Conservation (phyloP, 2,329 filamentous ascomycete species). For the Orbilia oligospora region DNA sequence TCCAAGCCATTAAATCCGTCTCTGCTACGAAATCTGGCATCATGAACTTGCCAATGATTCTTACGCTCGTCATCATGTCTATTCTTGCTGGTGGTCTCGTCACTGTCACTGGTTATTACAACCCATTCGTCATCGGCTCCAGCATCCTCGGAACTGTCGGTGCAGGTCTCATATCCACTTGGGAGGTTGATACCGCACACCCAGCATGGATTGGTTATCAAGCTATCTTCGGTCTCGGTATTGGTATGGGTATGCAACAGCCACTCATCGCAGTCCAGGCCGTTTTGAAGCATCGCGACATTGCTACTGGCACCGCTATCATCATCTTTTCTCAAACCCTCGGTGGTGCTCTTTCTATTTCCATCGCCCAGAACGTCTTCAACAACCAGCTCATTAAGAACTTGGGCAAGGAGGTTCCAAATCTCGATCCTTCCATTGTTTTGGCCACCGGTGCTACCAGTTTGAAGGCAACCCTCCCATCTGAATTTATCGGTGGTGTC, state of each 20-base stretch:
- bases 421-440: conserved; percentile 70
- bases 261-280: conserved; percentile 70
- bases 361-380: conserved; percentile 70
- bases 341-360: conserved; percentile 69
- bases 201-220: conserved; percentile 72
- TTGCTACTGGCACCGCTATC: conserved; percentile 68
- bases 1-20: conserved; percentile 68
- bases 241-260: conserved; percentile 69
- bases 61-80: conserved; percentile 69
- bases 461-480: conserved; percentile 68
- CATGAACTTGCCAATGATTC: conserved; percentile 68
- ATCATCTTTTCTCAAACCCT: conserved; percentile 70
- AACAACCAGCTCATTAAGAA: conserved; percentile 67
- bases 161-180: conserved; percentile 68
- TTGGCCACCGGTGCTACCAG: conserved; percentile 72
- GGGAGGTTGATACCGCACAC: conserved; percentile 66
- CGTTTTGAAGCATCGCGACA: conserved; percentile 68
- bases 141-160: conserved; percentile 64
- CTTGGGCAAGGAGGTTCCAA: conserved; percentile 67
- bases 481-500: conserved; percentile 69
- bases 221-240: conserved; percentile 70
- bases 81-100: conserved; percentile 68
- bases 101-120: conserved; percentile 69
- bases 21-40: conserved; percentile 69
- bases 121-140: conserved; percentile 67